Evolutionary conservation across 2,329 filamentous ascomycete genomes (phyloP).

Genomic region (Rhexocercosporidium sp.): DNA sequence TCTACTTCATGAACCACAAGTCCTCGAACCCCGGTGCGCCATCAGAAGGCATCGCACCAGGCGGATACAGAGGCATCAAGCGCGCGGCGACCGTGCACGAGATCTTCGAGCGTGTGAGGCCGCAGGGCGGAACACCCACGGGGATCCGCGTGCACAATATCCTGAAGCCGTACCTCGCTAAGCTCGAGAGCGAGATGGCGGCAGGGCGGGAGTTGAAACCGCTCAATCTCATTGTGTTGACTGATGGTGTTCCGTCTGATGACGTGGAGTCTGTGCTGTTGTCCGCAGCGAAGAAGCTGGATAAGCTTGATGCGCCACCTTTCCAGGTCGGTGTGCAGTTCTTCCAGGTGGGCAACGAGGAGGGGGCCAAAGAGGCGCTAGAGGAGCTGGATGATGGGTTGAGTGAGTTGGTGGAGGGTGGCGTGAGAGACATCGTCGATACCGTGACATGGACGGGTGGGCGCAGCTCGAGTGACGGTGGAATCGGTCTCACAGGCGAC

Average conservation of each 20-base stretch:
- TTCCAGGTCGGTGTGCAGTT: slow-evolving; percentile 94
- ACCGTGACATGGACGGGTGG: slow-evolving; percentile 72
- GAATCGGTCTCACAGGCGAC: slow-evolving; percentile 63
- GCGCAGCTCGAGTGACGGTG: slow-evolving; percentile 43
- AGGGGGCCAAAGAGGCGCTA: slow-evolving; percentile 67
- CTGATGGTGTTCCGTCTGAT: slow-evolving; percentile 82
- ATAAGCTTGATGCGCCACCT: slow-evolving; percentile 69
- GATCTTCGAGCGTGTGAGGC: slow-evolving; percentile 73
- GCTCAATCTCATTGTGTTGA: slow-evolving; percentile 91
- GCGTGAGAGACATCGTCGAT: slow-evolving; percentile 87
- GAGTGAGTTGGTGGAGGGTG: slow-evolving; percentile 55
- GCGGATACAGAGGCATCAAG: slow-evolving; percentile 69
- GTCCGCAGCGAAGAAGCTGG: slow-evolving; percentile 70
- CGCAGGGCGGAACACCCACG: slow-evolving; percentile 73
- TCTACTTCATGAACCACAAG: slow-evolving; percentile 85
- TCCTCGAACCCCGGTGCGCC: slow-evolving; percentile 46
- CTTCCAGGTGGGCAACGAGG: slow-evolving; percentile 87
- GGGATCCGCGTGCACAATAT: slow-evolving; percentile 74
- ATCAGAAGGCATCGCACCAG: slow-evolving; percentile 45
- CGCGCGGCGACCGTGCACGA: slow-evolving; percentile 61
- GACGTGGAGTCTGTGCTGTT: slow-evolving; percentile 77
- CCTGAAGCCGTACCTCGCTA: slow-evolving; percentile 71
- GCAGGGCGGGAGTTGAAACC: slow-evolving; percentile 64
- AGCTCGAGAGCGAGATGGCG: slow-evolving; percentile 51
- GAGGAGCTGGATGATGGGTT: slow-evolving; percentile 78